Conservation (phyloP, 495 filamentous ascomycete genomes). For the Cercophora newfieldiana region DNA sequence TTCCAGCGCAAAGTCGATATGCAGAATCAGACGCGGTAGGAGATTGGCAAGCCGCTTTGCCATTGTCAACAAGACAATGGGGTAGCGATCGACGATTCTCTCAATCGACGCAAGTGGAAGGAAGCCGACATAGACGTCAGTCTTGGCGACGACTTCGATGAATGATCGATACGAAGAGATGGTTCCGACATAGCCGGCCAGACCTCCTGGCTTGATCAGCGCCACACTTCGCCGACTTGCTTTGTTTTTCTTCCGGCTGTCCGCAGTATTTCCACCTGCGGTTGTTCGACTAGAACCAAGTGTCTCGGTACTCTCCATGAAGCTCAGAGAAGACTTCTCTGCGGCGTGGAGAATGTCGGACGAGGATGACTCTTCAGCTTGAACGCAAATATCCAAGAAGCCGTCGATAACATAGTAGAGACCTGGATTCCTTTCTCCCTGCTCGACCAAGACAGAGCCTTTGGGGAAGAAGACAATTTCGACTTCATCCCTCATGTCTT, state of each 20-base stretch:
- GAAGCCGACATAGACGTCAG: slow-evolving; percentile 97
- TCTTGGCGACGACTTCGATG: slow-evolving; percentile 94
- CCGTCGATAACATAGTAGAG: slow-evolving; percentile 98
- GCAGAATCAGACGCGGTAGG: slow-evolving; percentile 85
- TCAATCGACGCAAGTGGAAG: slow-evolving; percentile 84
- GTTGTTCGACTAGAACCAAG: slow-evolving; percentile 28
- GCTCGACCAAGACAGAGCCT: slow-evolving; percentile 92
- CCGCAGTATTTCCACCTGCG: slow-evolving; percentile 22
- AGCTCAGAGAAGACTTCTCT: slow-evolving; percentile 34
- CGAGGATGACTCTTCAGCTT: slow-evolving; percentile 35
- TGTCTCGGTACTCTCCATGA: slow-evolving; percentile 37
- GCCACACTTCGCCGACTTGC: slow-evolving; percentile 65
- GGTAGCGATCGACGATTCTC: slow-evolving; percentile 86
- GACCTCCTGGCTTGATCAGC: slow-evolving; percentile 89
- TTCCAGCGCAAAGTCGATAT: slow-evolving; percentile 97
- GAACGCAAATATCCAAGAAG: slow-evolving; percentile 84
- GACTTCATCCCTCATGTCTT: slow-evolving; percentile 84
- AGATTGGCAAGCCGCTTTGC: slow-evolving; percentile 89
- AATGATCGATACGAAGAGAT: slow-evolving; percentile 95
- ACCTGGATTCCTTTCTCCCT: slow-evolving; percentile 92
- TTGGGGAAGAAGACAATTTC: slow-evolving; percentile 98
- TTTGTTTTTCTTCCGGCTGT: slow-evolving; percentile 24
- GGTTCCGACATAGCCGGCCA: slow-evolving; percentile 91
- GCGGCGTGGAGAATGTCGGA: slow-evolving; percentile 38
- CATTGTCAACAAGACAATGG: slow-evolving; percentile 89